Percentiles rank a stretch among this genome's conserved stretches.
phyloP scores from a whole-genome alignment of 2,329 filamentous ascomycete genomes.

The Daldinia sp. region DNA sequence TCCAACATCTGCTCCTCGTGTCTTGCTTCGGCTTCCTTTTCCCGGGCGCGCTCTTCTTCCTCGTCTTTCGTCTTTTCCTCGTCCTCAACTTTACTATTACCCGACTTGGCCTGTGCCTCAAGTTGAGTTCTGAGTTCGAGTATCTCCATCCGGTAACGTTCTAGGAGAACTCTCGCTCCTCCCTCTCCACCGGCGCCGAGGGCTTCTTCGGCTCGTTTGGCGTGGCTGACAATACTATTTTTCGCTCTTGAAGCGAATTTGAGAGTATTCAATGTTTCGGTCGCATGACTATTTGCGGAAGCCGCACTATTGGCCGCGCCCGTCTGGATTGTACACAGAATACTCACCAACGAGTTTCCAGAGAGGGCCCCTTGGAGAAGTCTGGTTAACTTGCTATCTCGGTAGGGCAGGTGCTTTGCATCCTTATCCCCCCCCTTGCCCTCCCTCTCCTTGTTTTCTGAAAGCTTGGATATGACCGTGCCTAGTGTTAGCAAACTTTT shows the following conservation, averaged over 20 bases:
- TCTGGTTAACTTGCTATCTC: constrained; percentile 96
- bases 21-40: constrained; percentile 84
- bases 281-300: constrained; percentile 78
- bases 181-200: constrained; percentile 84
- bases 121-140: constrained; percentile 82
- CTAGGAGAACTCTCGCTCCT: constrained; percentile 85
- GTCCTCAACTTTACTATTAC: constrained; percentile 71
- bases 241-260: constrained; percentile 97
- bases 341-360: constrained; percentile 94
- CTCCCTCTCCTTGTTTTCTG: constrained; percentile 86
- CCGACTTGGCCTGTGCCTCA: constrained; percentile 81
- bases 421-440: constrained; percentile 80
- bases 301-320: constrained; percentile 80
- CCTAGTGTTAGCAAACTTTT: constrained; percentile 95
- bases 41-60: constrained; percentile 77
- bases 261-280: constrained; percentile 93
- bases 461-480: constrained; percentile 94
- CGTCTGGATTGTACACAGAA: constrained; percentile 95
- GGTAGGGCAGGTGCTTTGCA: constrained; percentile 92
- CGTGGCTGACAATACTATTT: constrained; percentile 97
- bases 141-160: constrained; percentile 95
- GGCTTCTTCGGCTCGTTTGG: constrained; percentile 93
- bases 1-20: constrained; percentile 98
- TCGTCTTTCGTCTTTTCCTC: constrained; percentile 73
- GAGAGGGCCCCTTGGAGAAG: constrained; percentile 92